Evolutionary conservation across 176 grass and related monocot species (phyloP), one percentile per base, ranked within the genome.

Genomic region (Oryza punctata): DNA sequence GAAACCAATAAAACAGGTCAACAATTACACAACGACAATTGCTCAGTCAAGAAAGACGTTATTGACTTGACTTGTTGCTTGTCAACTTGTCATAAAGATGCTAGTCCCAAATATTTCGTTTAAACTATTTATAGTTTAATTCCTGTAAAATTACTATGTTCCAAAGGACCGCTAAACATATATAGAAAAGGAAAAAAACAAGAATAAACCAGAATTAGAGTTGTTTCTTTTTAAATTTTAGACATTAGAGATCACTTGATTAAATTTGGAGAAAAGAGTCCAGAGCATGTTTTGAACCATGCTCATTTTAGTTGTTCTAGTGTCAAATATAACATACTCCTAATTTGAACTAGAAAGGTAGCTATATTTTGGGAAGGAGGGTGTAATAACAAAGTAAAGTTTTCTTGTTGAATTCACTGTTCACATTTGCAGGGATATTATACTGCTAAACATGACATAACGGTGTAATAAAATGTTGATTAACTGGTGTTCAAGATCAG

Each of bases 1-100:
- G 82, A 81, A 84, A 69, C 49, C 68, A 67, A 76, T 45, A 93
- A 66, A 75, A 68, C 65, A 69, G 24, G 19, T 12, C 70, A 84
- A 15, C 15, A 29, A 77, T 28, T 35, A 18, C 19, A 43, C 24
- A 40, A 40, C 65, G 37, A 19, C 46, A 68, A 47, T 57, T 68
- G 63, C 72, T 59, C 50, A 18, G 32, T 4, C 11, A 45, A 46
- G 63, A 50, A 74, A 68, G 18, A 79, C 10, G 7, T 65, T 61
- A 50, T 32, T 37, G 63, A 66, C 21, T 59, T n/a, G 54, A 24
- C 16, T 67, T 16, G 18, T 37, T 69, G 16, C 59, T 73, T 19
- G 15, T 16, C 47, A 50, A 16, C 15, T 81, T 45, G 25, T 21
- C 47, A 81, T 54, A 80, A 54, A 7, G 69, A 5, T 80, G 21